These are phyloP conservation scores for Penicillium nordicum DNA, from an alignment of 2,329 filamentous ascomycete species.

Conservation along the genomic window DNA sequence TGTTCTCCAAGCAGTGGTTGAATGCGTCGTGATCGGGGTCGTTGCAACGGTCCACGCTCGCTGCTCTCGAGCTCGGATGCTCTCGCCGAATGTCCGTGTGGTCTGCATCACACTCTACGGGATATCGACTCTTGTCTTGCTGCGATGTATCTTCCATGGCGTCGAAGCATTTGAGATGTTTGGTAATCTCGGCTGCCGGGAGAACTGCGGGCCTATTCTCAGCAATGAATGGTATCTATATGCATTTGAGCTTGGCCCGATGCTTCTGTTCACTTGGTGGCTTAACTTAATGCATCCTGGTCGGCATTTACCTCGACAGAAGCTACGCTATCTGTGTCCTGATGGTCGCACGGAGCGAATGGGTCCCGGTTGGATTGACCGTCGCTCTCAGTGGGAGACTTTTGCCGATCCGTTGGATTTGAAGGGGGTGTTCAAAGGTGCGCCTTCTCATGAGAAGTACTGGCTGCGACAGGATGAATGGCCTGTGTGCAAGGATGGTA, in stretches of 20 bases:
- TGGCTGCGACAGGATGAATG: slow-evolving; percentile 29
- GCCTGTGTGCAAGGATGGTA: slow-evolving; percentile 27
- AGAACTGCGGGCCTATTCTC: slow-evolving; percentile 26
- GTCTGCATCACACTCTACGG: slow-evolving; percentile 38
- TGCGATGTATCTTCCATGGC: slow-evolving; percentile 38
- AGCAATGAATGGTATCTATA: slow-evolving; percentile 39
- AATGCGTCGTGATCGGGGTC: slow-evolving; percentile 27
- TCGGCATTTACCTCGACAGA: slow-evolving; percentile 28
- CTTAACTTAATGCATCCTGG: slow-evolving; percentile 39
- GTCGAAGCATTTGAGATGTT: slow-evolving; percentile 33
- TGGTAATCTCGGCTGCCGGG: slow-evolving; percentile 17
- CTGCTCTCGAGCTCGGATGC: slow-evolving; percentile 20
- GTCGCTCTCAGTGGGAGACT: slow-evolving; percentile 26
- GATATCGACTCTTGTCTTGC: slow-evolving; percentile 32
- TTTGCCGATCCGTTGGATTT: slow-evolving; percentile 31
- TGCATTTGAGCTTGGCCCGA: slow-evolving; percentile 36
- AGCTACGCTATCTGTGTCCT: slow-evolving; percentile 28
- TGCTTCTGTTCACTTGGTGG: slow-evolving; percentile 36
- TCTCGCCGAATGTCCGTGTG: slow-evolving; percentile 29
- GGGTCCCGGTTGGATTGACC: slow-evolving; percentile 35
- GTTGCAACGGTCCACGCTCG: slow-evolving; percentile 25
- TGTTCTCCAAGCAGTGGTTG: slow-evolving; percentile 33
- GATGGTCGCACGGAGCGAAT: slow-evolving; percentile 30
- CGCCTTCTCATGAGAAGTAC: slow-evolving; percentile 28
- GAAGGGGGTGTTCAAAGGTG: slow-evolving; percentile 22